Evolutionary conservation across 73 alveolate species (phyloP), one percentile per base, ranked within the genome.

Genomic region (Symbiodinium natans): DNA sequence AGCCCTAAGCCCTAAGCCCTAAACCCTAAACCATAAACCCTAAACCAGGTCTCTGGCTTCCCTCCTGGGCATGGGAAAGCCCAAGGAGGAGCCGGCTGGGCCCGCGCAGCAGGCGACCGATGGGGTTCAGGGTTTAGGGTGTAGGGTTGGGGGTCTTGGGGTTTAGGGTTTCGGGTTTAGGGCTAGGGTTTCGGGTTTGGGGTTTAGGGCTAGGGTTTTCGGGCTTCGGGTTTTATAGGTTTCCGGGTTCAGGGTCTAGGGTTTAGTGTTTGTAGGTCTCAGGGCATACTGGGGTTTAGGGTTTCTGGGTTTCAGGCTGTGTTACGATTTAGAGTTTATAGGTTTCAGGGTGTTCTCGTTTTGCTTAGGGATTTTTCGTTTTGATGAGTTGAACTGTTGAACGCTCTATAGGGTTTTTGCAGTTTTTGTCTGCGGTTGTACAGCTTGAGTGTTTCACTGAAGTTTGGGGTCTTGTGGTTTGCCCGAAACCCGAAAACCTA

Each of bases 41-140:
- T 5, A 2, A 48, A 48, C 38, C 71, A 87, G 95, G 95, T 87
- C 95, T 27, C 42, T 87, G 63, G 95, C 95, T n/a, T 87, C 95
- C 19, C 85, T 87, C 13, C 71, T 87, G 25, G 95, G 95, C 41
- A 87, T 87, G 95, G 95, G 95, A 38, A 87, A 87, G 48, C 36
- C 95, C 39, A 40, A 87, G 71, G 68, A 36, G 39, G 86, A 87
- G 42, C 94, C 29, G 75, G 34, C 42, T 5, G 13, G 31, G 5
- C 34, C 1, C 38, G 29, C 59, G 82, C 80, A n/a, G 63, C 41
- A 86, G 93, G 93, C 93, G 90, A 82, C 8, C 38, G 3, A 15
- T 11, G 56, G 89, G 39, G 21, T 43, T 27, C 31, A 9, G 36
- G 68, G 23, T 36, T n/a, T 21, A 41, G 19, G 56, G 56, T 43